A percentile compares a stretch with the other conserved stretches of the same genome.
Evolutionary conservation across 352 stramenopile genomes (phyloP).

Genomic region (Pythium aphanidermatum): DNA sequence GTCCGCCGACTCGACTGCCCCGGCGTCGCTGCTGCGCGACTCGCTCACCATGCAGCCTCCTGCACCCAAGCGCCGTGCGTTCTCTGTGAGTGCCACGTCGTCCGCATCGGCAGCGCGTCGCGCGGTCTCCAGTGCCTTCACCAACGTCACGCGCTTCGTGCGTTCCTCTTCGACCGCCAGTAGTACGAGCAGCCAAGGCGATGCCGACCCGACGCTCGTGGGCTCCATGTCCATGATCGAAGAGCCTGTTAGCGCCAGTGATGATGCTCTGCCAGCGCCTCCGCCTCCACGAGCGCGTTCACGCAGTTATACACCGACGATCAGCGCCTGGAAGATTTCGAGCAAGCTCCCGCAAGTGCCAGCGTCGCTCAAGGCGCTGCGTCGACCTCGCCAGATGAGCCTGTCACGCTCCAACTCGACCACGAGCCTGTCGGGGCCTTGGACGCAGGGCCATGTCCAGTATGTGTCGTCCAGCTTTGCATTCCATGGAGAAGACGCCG

Average conservation of each 20-base stretch:
- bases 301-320: slow-evolving; percentile 1
- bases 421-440: slow-evolving; percentile 7
- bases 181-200: slow-evolving; percentile 20
- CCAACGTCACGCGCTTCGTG: slow-evolving; percentile 28
- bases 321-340: slow-evolving; percentile 16
- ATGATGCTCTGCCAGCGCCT: not conserved
- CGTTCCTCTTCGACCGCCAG: slow-evolving; percentile 32
- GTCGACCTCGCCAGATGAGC: slow-evolving; percentile 14
- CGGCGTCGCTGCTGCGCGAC: slow-evolving; percentile 8
- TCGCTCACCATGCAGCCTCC: slow-evolving; percentile 7
- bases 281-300: slow-evolving; percentile 4
- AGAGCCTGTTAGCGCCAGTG: not conserved
- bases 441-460: slow-evolving; percentile 28
- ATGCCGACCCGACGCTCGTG: too few relatives aligned
- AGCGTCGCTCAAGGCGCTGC: slow-evolving; percentile 16
- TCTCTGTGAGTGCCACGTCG: slow-evolving; percentile 30
- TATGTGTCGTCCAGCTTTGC: slow-evolving; percentile 38
- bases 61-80: slow-evolving; percentile 44
- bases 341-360: slow-evolving; percentile 21
- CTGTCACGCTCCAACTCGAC: slow-evolving; percentile 6
- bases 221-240: slow-evolving; percentile 4
- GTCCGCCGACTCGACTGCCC: not conserved
- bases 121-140: slow-evolving; percentile 37
- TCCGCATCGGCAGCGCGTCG: slow-evolving; percentile 24
- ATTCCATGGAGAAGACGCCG: slow-evolving; percentile 68